Percentiles rank a stretch among this genome's conserved stretches.
Evolutionary conservation across 176 grass and related monocot species (phyloP).

Genomic region (Aegilops longissima): DNA sequence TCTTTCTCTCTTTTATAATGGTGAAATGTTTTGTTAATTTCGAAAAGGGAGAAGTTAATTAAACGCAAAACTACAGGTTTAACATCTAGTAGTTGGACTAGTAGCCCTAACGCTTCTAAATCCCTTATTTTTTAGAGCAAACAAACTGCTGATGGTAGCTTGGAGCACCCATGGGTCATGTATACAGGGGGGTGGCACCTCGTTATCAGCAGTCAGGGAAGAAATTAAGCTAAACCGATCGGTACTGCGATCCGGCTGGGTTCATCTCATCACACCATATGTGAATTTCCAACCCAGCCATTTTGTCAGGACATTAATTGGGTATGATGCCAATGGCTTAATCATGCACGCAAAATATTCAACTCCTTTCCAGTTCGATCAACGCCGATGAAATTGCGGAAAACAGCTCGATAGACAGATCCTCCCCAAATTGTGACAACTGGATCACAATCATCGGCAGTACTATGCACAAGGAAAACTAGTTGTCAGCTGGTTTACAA

Average conservation of each 20-base stretch:
- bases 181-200: constrained; percentile 1
- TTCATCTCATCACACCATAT: not conserved
- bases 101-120: not conserved
- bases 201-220: constrained; percentile 5
- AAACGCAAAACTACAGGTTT: not conserved
- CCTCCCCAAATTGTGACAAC: constrained; percentile 17
- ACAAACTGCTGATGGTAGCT: constrained; percentile 10
- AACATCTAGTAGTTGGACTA: constrained; percentile 24
- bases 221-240: not conserved
- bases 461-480: not conserved
- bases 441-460: constrained; percentile 1
- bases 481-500: not conserved
- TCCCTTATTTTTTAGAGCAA: not conserved
- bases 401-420: not conserved
- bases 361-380: constrained; percentile 18
- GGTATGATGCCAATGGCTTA: not conserved
- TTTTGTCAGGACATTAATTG: not conserved
- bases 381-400: not conserved
- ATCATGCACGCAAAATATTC: constrained; percentile 13
- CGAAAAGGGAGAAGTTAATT: too few relatives aligned
- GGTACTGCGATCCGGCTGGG: not conserved
- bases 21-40: not conserved
- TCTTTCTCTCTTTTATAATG: not conserved
- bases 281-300: not conserved
- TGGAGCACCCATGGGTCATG: not conserved